Evolutionary conservation across 2,329 filamentous ascomycete genomes (phyloP), one percentile per base, ranked within the genome.

Genomic region (Aspergillus jensenii): DNA sequence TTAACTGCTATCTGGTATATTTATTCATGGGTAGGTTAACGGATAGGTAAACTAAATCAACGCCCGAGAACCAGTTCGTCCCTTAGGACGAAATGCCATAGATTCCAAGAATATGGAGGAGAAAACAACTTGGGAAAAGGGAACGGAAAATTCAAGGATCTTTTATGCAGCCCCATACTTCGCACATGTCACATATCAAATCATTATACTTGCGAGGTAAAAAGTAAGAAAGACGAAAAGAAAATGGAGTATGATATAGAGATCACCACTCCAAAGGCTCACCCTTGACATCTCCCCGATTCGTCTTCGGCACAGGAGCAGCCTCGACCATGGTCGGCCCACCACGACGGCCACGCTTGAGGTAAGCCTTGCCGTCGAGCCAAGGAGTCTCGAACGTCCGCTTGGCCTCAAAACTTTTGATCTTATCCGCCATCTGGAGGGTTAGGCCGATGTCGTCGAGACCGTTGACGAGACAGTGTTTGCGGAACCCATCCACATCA

Each of bases 371-470:
- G 35, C 93, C 95, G 70, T 97, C 91, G 64, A 98, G 79, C 93
- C 93, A 98, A 3, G 95, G 93, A 21, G 90, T 96, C 61, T 91
- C 84, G 52, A 82, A 76, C 9, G 89, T 89, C 72, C 92, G 86
- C 76, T 87, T 88, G 67, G 80, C 79, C 85, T 98, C 93, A 69
- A 95, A 96, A 59, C 83, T 83, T 58, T 84, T 79, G 71, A 98
- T 97, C 83, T 96, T 92, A 61, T 92, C 89, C 63, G 95, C 92
- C 78, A 90, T 85, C 78, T 96, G 90, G 83, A 97, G 91, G 6
- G 93, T 98, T 63, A 98, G 79, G 37, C 93, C 93, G 69, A 98
- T 98, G 68, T 98, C 95, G 72, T 98, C 93, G 9, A 98, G 86
- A 0, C 93, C 93, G 71, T 98, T 96, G 68, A 96, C 76, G 51